Percentiles rank a stretch among this genome's conserved stretches.
phyloP scores from a whole-genome alignment of 345 rosid genomes.

The Angophora floribunda region DNA sequence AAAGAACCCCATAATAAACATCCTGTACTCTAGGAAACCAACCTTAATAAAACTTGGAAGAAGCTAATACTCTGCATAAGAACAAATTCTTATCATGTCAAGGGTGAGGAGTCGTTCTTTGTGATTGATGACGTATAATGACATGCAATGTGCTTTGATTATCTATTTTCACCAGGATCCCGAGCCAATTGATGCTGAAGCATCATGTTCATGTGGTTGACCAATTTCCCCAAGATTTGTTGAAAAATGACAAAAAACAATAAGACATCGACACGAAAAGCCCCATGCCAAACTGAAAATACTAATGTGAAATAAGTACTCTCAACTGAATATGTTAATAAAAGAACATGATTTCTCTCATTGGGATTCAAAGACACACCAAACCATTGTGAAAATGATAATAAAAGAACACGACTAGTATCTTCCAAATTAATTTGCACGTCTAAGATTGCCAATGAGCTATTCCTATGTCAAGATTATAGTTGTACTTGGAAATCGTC shows the following conservation, averaged over 20 bases:
- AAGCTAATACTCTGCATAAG: background rate
- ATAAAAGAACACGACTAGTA: background rate
- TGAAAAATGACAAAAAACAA: background rate
- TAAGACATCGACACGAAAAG: fast-evolving
- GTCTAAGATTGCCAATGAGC: background rate
- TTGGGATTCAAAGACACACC: too few relatives aligned
- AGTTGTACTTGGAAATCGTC: background rate
- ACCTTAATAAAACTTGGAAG: background rate
- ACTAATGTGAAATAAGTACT: background rate
- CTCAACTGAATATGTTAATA: background rate
- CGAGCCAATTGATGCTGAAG: background rate
- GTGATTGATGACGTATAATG: background rate
- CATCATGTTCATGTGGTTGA: background rate
- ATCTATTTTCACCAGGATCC: background rate
- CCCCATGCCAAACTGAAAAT: background rate
- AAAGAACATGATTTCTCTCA: background rate
- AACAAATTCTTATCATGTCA: background rate
- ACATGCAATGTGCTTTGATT: background rate
- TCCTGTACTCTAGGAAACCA: background rate
- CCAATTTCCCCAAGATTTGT: background rate
- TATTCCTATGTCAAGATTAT: background rate
- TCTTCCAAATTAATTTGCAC: background rate
- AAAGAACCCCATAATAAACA: too few relatives aligned
- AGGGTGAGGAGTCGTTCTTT: background rate
- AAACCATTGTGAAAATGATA: background rate